Evolutionary conservation across 1,139 yeast genomes (phyloP), one percentile per base, ranked within the genome.

Genomic region (Pichia cactophila): DNA sequence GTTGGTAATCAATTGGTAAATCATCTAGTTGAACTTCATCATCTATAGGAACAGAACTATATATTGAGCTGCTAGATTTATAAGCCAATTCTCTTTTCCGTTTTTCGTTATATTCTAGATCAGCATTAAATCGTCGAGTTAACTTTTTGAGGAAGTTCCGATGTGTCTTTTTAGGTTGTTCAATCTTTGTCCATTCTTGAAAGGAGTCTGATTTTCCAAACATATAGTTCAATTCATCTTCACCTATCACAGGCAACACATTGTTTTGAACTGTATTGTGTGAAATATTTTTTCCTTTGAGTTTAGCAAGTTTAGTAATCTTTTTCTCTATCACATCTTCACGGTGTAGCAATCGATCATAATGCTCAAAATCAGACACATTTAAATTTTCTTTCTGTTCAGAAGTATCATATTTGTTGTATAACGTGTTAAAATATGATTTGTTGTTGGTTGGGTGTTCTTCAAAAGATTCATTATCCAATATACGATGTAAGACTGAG

Each of bases 301-400:
- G 41, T 23, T 47, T 40, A 9, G 54, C 70, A 52, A 57, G 67
- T 69, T 45, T 73, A 70, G 50, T 63, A 50, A 53, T 62, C 51
- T 59, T 61, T 39, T 60, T 61, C 45, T 60, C 57, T 8, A 69
- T 54, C 17, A 60, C 55, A n/a, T 70, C 64, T 40, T 70, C 73
- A 35, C 63, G 56, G 20, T 66, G 65, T 0, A 71, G 60, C 31
- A 62, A 55, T 16, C 58, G 63, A 42, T 68, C 68, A 52, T 71
- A 73, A 26, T 57, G 60, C 26, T 69, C 71, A 54, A 71, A 73
- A 45, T 73, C 77, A 4, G 63, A 57, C 9, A 59, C 47, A 1
- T 54, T 56, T 1, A 49, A 23, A 6, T 45, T 37, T 5, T 41
- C 43, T 28, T 45, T 36, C 16, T 36, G 26, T 4, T 35, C 11